Evolutionary conservation across 495 filamentous ascomycete genomes (phyloP), one percentile per base, ranked within the genome.

Genomic region (Bombardia bombarda): DNA sequence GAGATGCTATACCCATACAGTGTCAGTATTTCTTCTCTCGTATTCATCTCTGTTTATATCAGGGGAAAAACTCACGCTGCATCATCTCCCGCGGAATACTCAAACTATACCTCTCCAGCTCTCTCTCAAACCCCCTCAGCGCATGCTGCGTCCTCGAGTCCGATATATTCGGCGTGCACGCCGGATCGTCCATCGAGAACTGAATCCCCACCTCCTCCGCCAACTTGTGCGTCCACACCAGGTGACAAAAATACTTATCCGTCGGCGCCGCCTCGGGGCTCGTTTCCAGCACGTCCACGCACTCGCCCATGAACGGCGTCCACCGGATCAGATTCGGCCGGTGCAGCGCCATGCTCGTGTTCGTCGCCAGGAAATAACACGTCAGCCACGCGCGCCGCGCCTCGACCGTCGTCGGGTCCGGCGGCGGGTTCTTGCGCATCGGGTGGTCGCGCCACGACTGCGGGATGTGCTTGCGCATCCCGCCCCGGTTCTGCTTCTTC

Each of bases 301-400:
- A 90, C 51, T 97, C 89, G 14, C 81, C 77, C 80, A 95, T 87
- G 53, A 92, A 93, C 4, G 80, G 69, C 8, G 81, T 82, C 82
- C 86, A 94, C 13, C 84, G 74, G 25, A 95, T 71, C 12, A 95
- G 65, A 48, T 89, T 88, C 0, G 84, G 80, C n/a, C 88, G 79
- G 38, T 88, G 77, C 43, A 90, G 63, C 7, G 86, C 79, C 73
- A 89, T 87, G 10, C 88, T 70, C 4, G 79, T 77, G 57, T 86
- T 89, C 14, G 65, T 68, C 10, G 67, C 79, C 30, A 90, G 53
- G 53, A 88, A 90, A 60, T 94, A 95, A 53, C 86, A 90, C 1
- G 74, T 74, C 28, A 95, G 60, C 78, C 87, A 95, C 3, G 88
- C 78, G 36, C 90, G 69, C 46, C 86, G 68, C 16, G 80, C 71